Conservation (phyloP, 495 filamentous ascomycete genomes). For the Talaromyces adpressus region DNA sequence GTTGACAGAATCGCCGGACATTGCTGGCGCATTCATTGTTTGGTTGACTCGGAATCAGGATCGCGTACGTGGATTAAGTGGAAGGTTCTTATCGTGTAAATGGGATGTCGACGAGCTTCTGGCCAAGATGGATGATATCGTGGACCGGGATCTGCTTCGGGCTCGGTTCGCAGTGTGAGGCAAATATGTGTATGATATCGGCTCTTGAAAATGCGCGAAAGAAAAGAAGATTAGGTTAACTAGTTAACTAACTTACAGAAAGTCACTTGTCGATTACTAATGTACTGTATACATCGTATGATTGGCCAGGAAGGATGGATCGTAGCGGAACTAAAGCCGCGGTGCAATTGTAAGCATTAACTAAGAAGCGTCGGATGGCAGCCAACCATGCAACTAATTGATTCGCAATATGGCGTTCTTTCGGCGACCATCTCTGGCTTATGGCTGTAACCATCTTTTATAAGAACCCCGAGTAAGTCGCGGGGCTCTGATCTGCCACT, state of each 20-base stretch:
- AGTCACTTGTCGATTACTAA: neutral
- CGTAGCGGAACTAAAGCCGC: neutral
- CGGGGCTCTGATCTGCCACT: neutral
- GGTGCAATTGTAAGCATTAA: neutral
- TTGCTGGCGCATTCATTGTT: conserved; percentile 30
- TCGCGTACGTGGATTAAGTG: conserved; percentile 17
- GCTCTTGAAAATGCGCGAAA: neutral
- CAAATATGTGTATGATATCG: neutral
- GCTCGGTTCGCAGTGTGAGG: conserved; percentile 4
- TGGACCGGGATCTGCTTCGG: conserved; percentile 18
- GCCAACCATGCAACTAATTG: neutral
- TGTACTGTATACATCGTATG: neutral
- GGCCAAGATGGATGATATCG: conserved; percentile 31
- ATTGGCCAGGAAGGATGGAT: neutral
- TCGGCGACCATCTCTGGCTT: neutral
- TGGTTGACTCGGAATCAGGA: conserved; percentile 23
- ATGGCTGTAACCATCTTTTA: neutral
- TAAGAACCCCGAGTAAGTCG: neutral
- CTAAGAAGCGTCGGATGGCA: neutral
- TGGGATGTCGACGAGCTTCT: conserved; percentile 40
- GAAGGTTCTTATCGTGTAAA: conserved; percentile 28
- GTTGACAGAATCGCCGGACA: conserved; percentile 26
- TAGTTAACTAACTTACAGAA: too few relatives aligned
- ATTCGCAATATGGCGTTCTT: neutral
- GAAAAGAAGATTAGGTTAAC: neutral